Percentiles rank a stretch among this genome's conserved stretches.
These are phyloP conservation scores for Vitis hybrid DNA, from an alignment of 177 flowering plant genomes.

Conservation along the genomic window DNA sequence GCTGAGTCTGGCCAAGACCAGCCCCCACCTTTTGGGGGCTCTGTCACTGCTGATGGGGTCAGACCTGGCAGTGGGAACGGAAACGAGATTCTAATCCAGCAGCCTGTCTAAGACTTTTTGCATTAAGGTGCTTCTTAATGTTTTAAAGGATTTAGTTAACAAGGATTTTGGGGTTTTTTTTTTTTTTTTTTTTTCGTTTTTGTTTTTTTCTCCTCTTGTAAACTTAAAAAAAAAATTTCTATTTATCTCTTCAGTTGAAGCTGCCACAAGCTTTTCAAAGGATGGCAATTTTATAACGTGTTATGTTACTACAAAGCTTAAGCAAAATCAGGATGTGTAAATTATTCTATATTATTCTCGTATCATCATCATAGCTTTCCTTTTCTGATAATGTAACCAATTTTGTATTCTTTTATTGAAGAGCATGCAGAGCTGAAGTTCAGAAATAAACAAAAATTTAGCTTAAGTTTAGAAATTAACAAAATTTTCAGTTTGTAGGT, in stretches of 20 bases:
- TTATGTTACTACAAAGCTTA: slow-evolving; percentile 4
- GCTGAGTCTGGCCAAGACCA: slow-evolving; percentile 21
- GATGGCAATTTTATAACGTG: slow-evolving; percentile 21
- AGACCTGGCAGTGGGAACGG: slow-evolving; percentile 21
- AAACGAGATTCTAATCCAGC: slow-evolving; percentile 17
- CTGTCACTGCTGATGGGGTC: slow-evolving; percentile 12
- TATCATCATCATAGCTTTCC: not conserved
- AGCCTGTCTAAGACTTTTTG: slow-evolving; percentile 13
- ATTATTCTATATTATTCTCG: slow-evolving; percentile 17
- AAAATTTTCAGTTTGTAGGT: too few species aligned
- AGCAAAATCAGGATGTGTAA: slow-evolving; percentile 21
- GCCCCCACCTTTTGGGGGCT: slow-evolving; percentile 8
- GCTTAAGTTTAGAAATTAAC: too few species aligned
- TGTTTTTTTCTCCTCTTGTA: not conserved
- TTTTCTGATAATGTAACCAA: not conserved
- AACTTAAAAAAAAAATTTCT: too few species aligned
- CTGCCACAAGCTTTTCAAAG: slow-evolving; percentile 27
- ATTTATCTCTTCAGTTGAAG: too few species aligned
- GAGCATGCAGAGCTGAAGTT: too few species aligned
- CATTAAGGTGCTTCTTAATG: not conserved
- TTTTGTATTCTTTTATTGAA: not conserved
- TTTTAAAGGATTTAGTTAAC: not conserved
- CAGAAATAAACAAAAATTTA: too few species aligned
- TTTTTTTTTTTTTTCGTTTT: not conserved
- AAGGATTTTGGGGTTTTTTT: slow-evolving; percentile 6